Conservation (phyloP, 2,329 filamentous ascomycete species). For the Hypoxylon sp. region DNA sequence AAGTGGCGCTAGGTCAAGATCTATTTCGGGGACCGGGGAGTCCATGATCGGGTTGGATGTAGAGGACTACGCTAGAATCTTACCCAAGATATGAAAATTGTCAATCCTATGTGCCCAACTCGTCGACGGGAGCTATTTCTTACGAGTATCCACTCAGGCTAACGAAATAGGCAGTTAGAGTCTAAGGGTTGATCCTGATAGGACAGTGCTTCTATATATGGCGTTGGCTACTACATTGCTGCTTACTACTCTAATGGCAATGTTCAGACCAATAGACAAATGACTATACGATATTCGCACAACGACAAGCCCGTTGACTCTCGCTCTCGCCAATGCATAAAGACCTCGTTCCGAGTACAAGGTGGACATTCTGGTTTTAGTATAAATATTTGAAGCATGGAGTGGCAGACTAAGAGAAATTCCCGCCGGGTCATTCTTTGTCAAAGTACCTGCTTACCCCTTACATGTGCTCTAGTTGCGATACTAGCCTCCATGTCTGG, state of each 20-base stretch:
- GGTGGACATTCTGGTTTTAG: not conserved
- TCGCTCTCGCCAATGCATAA: not conserved
- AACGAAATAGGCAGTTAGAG: conserved; percentile 14
- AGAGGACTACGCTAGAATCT: not conserved
- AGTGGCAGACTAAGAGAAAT: not conserved
- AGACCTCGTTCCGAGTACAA: not conserved
- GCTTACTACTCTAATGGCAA: not conserved
- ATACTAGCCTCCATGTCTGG: not conserved
- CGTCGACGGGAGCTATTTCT: conserved; percentile 22
- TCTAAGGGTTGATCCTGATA: conserved; percentile 18
- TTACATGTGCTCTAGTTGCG: not conserved
- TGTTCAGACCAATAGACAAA: not conserved
- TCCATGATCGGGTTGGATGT: conserved; percentile 35
- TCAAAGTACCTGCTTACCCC: not conserved
- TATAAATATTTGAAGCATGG: not conserved
- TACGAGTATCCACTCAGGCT: conserved; percentile 19
- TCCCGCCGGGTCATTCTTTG: not conserved
- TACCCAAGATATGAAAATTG: conserved; percentile 1
- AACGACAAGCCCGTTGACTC: not conserved
- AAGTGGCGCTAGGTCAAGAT: conserved; percentile 43
- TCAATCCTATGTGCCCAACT: conserved; percentile 21
- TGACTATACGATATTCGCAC: not conserved
- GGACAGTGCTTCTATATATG: conserved; percentile 8
- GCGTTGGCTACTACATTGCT: conserved; percentile 1
- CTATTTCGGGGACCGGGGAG: conserved; percentile 35